Base-by-base conservation (phyloP, 495 filamentous ascomycete genomes). In the Aspergillus leporis region DNA sequence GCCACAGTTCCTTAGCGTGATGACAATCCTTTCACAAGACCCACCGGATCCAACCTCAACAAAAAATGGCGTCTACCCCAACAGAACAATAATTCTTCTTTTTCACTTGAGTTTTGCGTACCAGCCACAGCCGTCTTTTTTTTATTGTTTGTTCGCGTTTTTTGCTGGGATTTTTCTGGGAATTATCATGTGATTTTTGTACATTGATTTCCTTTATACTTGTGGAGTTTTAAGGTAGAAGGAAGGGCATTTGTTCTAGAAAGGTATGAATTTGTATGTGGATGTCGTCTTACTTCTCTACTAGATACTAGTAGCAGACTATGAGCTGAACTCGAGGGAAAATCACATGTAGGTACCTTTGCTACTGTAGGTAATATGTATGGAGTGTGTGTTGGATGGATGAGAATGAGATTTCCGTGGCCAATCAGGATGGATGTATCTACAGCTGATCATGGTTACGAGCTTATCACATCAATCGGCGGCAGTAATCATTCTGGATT, bases 31-130 rank as follows among this genome's bases (percentile, higher is more conserved):
- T 36, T 36, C 32, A 9, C 32, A 8, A 8, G 40, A 5, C 40
- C 40, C 40, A 43, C 40, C 40, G 14, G 14, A 28, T 31, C 47
- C 47, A 43, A 48, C 49, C 56, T 58, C 56, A 58, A 58, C 56
- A 58, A 50, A 58, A 36, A 9, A 22, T 52, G 47, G 21, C 25
- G 25, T 16, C 19, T 41, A 4, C 56, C 56, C 56, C 56, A 58
- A 58, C 56, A 58, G 49, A 58, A 58, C n/a, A 21, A n/a, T n/a
- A n/a, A n/a, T n/a, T n/a, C n/a, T n/a, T n/a, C n/a, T n/a, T n/a
- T n/a, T n/a, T n/a, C n/a, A n/a, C n/a, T n/a, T n/a, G n/a, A n/a
- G n/a, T 8, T 4, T 21, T n/a, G 19, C 22, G n/a, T 38, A 31
- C 49, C 25, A 45, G 53, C 47, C 47, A 23, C 47, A 50, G 19